Conservation (phyloP, 495 filamentous ascomycete species). For the Xylaria nigripes region DNA sequence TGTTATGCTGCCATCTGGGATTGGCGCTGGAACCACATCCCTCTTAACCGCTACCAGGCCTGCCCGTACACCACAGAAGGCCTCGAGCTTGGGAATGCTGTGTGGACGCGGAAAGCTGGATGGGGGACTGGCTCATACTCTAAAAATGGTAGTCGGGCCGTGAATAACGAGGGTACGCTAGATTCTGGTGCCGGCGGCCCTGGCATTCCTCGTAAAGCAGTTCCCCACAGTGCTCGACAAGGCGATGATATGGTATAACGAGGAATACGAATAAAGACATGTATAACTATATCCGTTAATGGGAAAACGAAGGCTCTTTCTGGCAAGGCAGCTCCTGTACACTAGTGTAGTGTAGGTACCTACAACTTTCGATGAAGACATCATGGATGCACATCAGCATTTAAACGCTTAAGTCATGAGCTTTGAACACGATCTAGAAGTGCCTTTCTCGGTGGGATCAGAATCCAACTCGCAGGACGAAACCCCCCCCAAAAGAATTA, state of each 20-base stretch:
- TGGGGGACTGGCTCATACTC: slow-evolving; percentile 29
- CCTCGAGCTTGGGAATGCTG: slow-evolving; percentile 31
- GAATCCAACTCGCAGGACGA: too few species aligned
- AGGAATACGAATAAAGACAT: too few species aligned
- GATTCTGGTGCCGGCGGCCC: slow-evolving; percentile 1
- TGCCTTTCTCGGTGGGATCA: too few species aligned
- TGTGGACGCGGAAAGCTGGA: slow-evolving; percentile 38
- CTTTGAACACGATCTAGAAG: too few species aligned
- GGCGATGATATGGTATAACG: slow-evolving; percentile 24
- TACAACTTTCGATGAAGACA: too few species aligned
- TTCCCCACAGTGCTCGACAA: slow-evolving; percentile 10
- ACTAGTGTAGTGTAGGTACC: too few species aligned
- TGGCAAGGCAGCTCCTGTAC: too few species aligned
- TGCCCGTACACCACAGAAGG: slow-evolving; percentile 25
- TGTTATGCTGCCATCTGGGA: slow-evolving; percentile 52
- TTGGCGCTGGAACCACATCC: slow-evolving; percentile 48
- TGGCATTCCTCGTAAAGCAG: slow-evolving; percentile 16
- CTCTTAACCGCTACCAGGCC: slow-evolving; percentile 32
- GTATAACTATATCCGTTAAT: too few species aligned
- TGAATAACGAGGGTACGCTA: slow-evolving; percentile 1
- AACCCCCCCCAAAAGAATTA: too few species aligned
- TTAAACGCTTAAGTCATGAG: too few species aligned
- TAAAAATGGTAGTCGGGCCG: background rate
- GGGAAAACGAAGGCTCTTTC: too few species aligned
- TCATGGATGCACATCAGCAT: too few species aligned